Evolutionary conservation across 176 grass and related monocot species (phyloP), one percentile per base, ranked within the genome.

Genomic region (Cenchrus fungigraminus): DNA sequence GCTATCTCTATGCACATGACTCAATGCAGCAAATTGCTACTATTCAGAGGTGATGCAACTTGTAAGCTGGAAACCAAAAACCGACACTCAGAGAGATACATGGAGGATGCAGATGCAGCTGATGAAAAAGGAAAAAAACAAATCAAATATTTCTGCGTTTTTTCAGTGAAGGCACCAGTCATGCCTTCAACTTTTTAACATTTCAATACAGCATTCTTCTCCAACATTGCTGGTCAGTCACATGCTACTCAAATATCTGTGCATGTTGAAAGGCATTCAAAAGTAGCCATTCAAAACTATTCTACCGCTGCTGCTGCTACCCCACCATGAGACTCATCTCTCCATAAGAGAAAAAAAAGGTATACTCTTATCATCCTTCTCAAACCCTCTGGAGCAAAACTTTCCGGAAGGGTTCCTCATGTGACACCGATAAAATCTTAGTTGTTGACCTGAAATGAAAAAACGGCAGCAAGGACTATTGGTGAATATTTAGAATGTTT

Each of bases 231-330:
- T 61, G 57, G 50, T 74, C 69, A 85, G 71, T 89, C 60, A 85
- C 86, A 93, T 91, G 88, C 86, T 89, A 89, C 88, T 89, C 82
- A 85, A 93, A 95, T 91, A 95, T 17, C 62, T 89, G 91, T 47
- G 86, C 89, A 93, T 96, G 91, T 75, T 77, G 19, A 78, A 58
- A 77, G 85, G 49, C 85, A 77, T 71, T 71, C 19, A 84, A 87
- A 83, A 87, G 34, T 64, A 71, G 79, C 69, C 87, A 75, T 83
- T 89, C 15, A 44, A 32, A 80, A 68, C 49, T 77, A 60, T 15
- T n/a, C 74, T 88, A 76, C 19, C 40, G 9, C 64, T 44, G 12
- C 49, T 68, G n/a, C 31, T 81, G 9, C 43, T 50, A 51, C 6
- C 54, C 22, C 11, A 29, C 37, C 57, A 28, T 72, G 65, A 59